Evolutionary conservation across 2,329 filamentous ascomycete genomes (phyloP), one percentile per base, ranked within the genome.

Genomic region (Calonectria henricotiae): DNA sequence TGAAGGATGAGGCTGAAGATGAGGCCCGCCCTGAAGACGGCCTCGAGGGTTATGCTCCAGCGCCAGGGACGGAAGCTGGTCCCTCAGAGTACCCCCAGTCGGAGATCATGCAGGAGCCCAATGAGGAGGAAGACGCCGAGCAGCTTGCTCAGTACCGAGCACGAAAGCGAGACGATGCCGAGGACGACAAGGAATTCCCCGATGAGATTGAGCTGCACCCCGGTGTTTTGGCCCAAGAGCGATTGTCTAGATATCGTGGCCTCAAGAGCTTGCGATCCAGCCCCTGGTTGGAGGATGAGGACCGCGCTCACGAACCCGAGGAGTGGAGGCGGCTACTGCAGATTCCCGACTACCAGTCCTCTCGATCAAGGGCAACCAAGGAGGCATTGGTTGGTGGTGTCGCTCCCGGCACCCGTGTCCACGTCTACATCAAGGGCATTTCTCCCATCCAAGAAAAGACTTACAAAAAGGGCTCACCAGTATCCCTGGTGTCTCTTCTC

Each of bases 141-240:
- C 91, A 97, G 79, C 87, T 99, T 46, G 93, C 91, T 66, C 92
- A 92, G 51, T 99, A 95, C 83, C 91, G 96, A 44, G 88, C 90
- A 62, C 91, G 91, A 73, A 94, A 95, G 78, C 90, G 91, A 62
- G 91, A 91, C 27, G 96, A 98, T 75, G 94, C 91, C 4, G 90
- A 95, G 61, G 95, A 98, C 15, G 96, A 99, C 81, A 89, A 93
- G 65, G 96, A 98, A 81, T 99, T 98, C 82, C 96, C 96, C 0
- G 96, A 99, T 75, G 96, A 99, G 82, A 96, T 99, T 68, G 97
- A 99, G 82, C 86, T 99, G 64, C 94, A 94, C 74, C 96, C 97
- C 0, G 89, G 96, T 64, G 94, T 97, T 4, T 87, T 94, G 51
- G 96, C 96, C 0, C 87, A 94, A 62, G 96, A 99, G 83, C 89